Evolutionary conservation across 495 filamentous ascomycete genomes (phyloP), one percentile per base, ranked within the genome.

Genomic region (Daldinia loculata): DNA sequence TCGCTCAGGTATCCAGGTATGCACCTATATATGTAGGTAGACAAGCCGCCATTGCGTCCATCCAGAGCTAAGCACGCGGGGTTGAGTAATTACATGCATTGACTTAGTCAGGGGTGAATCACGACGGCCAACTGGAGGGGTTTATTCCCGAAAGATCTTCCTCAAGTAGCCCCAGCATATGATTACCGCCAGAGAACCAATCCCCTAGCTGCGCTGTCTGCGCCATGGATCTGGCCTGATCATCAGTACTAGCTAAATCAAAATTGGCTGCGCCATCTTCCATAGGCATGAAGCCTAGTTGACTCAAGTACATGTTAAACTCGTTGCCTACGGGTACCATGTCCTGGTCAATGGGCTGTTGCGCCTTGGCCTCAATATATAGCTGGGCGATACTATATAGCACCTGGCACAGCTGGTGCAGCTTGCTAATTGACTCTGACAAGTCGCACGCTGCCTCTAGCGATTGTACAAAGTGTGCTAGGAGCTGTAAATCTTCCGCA

Each of bases 181-280:
- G 85, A 43, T 86, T 85, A 70, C 89, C 89, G 0, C 89, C 87
- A 34, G 87, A 89, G 68, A 89, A 92, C 89, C 89, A 92, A 67
- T 89, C 89, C 22, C 86, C 87, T 9, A 91, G 70, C 61, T 88
- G 84, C 48, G 78, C 75, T 6, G 81, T 79, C 69, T 85, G 82
- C 48, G 72, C 62, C 45, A 62, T 71, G 17, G 74, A 66, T 15
- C 71, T 71, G 0, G 56, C 66, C 14, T 61, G 32, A 22, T 59
- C 64, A 59, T 69, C 51, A 12, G 64, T 14, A 12, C 61, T 38
- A 36, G 43, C 15, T 38, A 67, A 53, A 7, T 53, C 66, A 48
- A 71, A 71, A 14, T 39, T 58, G 22, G 43, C 56, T 26, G 59
- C 38, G 19, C 34, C 64, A 2, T 72, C 59, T 9, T 78, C 77